Evolutionary conservation across 495 filamentous ascomycete species (phyloP).

Genomic region (Annulohypoxylon stygium): DNA sequence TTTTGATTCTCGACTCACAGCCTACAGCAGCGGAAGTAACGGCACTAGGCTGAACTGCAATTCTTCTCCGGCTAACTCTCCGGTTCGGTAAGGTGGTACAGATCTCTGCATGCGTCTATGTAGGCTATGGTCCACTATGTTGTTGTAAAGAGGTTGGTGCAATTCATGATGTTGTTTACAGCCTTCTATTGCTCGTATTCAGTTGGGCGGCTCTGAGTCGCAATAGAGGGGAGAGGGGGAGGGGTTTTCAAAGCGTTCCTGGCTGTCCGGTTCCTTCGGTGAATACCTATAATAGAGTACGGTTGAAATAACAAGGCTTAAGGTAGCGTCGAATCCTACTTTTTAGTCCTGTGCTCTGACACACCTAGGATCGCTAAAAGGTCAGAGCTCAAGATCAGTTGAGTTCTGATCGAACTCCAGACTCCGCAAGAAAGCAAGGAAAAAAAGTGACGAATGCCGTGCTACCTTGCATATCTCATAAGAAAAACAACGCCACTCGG

Average conservation of each 20-base stretch:
- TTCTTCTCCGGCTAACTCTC: slow-evolving; percentile 26
- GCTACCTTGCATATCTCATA: slow-evolving; percentile 10
- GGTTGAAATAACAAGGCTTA: not conserved
- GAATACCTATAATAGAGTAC: not conserved
- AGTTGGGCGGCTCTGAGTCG: not conserved
- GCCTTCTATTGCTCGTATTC: not conserved
- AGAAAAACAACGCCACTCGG: slow-evolving; percentile 4
- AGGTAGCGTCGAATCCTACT: slow-evolving; percentile 21
- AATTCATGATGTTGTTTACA: slow-evolving; percentile 18
- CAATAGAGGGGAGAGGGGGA: slow-evolving; percentile 37
- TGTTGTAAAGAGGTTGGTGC: slow-evolving; percentile 14
- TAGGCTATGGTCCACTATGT: slow-evolving; percentile 21
- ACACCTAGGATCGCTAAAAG: slow-evolving; percentile 18
- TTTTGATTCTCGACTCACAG: slow-evolving; percentile 26
- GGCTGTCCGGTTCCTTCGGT: not conserved
- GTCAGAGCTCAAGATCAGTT: slow-evolving; percentile 32
- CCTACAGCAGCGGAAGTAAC: slow-evolving; percentile 22
- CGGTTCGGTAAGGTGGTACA: slow-evolving; percentile 43
- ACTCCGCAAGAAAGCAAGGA: not conserved
- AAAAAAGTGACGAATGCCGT: slow-evolving; percentile 24
- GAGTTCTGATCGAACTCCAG: not conserved
- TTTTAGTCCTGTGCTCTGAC: slow-evolving; percentile 21
- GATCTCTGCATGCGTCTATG: slow-evolving; percentile 34
- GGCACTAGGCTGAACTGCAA: slow-evolving; percentile 21
- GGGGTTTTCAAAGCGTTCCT: slow-evolving; percentile 20